Base-by-base conservation (phyloP, 495 filamentous ascomycete genomes). In the Oidiodendron maius region DNA sequence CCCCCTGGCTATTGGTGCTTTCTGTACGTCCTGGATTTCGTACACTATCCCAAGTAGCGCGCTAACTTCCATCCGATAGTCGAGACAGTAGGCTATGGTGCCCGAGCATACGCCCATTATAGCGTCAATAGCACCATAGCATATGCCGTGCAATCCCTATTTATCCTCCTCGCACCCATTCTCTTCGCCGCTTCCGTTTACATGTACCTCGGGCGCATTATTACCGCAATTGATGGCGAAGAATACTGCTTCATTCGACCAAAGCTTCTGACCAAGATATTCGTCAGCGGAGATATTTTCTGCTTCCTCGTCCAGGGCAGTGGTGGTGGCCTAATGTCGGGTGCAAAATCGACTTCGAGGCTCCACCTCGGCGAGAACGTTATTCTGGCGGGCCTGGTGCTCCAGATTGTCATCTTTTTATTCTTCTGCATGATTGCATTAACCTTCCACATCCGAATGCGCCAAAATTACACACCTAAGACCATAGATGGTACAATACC, bases 181-280 rank as follows among this genome's bases (percentile, higher is more conserved):
- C 61, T 78, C 8, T 74, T 71, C 50, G 71, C 75, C 3, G 75
- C 74, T 0, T 68, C 64, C 3, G 76, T 79, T 38, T 77, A 80
- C 52, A 80, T 78, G 75, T 60, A 65, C 16, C 61, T 77, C 0
- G 73, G 68, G 0, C 67, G 76, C 1, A 60, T 80, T 2, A 71
- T 77, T 20, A 21, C 55, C 1, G 15, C 59, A 1, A 51, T 65
- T 3, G 61, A 74, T 25, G 78, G 68, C 15, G 75, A 77, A 17
- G 8, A 44, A 8, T 60, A 61, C 48, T 50, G 60, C 1, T 40
- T 69, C 13, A 62, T 76, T 23, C 62, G 50, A 13, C 48, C 44
- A 24, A 61, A 51, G 15, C 64, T 66, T 53, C 44, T 75, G 24
- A 75, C 71, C 0, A 69, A 63, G 41, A 51, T 66, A 22, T 75